Evolutionary conservation across 805 yeast species (phyloP).

Genomic region (Yarrowia yakushimensis): DNA sequence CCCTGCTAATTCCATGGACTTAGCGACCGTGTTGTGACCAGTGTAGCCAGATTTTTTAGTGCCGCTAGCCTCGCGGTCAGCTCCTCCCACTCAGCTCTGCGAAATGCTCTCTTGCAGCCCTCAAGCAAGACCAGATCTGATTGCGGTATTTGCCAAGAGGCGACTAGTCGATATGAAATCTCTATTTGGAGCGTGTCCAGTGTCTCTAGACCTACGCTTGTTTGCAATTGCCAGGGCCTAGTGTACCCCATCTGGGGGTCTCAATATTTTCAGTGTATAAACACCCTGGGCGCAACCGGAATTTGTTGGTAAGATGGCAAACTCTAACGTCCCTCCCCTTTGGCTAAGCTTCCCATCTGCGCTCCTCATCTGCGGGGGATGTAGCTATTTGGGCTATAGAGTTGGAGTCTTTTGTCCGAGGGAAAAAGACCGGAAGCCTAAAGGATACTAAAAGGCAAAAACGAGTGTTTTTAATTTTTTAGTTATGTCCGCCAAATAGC

Average conservation of each 20-base stretch:
- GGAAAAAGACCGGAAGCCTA: slow-evolving; percentile 18
- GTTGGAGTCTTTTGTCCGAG: slow-evolving; percentile 20
- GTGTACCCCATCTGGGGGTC: not conserved
- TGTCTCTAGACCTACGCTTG: not conserved
- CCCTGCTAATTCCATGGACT: slow-evolving; percentile 18
- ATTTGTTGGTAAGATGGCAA: slow-evolving; percentile 5
- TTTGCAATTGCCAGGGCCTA: not conserved
- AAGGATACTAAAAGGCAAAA: not conserved
- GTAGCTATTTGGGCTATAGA: slow-evolving; percentile 3
- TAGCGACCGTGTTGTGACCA: not conserved
- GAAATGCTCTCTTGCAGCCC: slow-evolving; percentile 15
- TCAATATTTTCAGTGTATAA: not conserved
- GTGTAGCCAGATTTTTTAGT: slow-evolving; percentile 1
- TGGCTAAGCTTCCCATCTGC: slow-evolving; percentile 22
- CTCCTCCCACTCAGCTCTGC: not conserved
- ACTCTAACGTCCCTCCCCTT: not conserved
- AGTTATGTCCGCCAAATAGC: slow-evolving; percentile 20
- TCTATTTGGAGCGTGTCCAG: too few species aligned
- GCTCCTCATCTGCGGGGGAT: slow-evolving; percentile 23
- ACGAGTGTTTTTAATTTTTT: slow-evolving; percentile 6
- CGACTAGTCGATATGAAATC: not conserved
- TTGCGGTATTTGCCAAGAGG: slow-evolving; percentile 21
- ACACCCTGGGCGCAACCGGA: slow-evolving; percentile 8
- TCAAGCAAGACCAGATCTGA: slow-evolving; percentile 11
- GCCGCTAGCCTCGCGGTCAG: slow-evolving; percentile 19